Evolutionary conservation across 306 rosid genomes (phyloP).

Genomic region (Cicer yamashitae): DNA sequence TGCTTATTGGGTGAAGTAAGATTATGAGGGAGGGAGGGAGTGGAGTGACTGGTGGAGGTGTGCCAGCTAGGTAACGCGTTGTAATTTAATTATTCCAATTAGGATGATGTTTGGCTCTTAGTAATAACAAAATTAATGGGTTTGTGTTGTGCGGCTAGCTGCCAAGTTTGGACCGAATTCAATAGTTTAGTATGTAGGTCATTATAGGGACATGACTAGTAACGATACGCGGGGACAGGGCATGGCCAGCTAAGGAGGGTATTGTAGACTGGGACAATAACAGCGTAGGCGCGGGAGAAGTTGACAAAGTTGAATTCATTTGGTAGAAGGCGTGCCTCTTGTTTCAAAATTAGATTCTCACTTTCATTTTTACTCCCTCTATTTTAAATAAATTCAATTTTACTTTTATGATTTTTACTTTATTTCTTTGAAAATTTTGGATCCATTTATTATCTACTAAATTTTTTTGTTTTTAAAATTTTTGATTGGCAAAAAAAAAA

Average conservation of each 20-base stretch:
- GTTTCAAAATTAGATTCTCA: no score
- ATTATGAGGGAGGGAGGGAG: not conserved
- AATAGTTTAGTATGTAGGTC: not conserved
- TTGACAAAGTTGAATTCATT: not conserved
- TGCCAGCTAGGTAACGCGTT: conserved; percentile 39
- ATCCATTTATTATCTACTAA: no score
- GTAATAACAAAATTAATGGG: not conserved
- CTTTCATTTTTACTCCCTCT: no score
- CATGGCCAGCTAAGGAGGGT: no score
- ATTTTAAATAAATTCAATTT: no score
- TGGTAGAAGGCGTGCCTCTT: not conserved
- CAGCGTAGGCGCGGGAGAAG: not conserved
- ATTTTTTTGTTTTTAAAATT: no score
- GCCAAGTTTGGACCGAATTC: conserved; percentile 14
- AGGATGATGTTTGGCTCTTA: not conserved
- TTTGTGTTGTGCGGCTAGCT: not conserved
- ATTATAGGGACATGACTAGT: no score
- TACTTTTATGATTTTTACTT: no score
- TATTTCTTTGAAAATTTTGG: no score
- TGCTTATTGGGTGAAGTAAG: conserved; percentile 1
- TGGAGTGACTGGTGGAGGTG: not conserved
- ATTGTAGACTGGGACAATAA: not conserved
- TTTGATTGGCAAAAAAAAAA: no score
- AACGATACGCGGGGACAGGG: no score
- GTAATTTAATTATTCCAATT: not conserved